These are phyloP conservation scores for Gossypium raimondii DNA, from an alignment of 345 rosid species.

Conservation along the genomic window DNA sequence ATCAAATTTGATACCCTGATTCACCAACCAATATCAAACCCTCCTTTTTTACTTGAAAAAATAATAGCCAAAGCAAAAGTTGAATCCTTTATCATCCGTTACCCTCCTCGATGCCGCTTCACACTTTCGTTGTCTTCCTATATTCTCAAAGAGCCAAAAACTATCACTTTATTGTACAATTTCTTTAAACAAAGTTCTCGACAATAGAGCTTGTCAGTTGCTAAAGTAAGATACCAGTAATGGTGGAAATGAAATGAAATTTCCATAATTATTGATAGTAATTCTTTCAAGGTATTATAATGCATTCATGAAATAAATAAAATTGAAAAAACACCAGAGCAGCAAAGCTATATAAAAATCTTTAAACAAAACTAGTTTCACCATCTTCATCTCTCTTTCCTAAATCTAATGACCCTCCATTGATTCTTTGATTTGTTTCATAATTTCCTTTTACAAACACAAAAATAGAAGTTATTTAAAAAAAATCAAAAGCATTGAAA, in stretches of 20 bases:
- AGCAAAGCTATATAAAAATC: background rate
- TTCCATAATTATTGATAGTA: background rate
- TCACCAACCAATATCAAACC: background rate
- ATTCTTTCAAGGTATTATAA: background rate
- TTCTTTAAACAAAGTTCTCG: too few species aligned
- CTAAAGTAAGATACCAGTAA: background rate
- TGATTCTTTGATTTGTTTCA: slow-evolving; percentile 6
- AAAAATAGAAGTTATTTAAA: background rate
- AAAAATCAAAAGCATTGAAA: slow-evolving; percentile 1
- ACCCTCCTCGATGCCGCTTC: background rate
- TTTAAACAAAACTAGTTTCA: background rate
- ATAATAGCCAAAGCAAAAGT: background rate
- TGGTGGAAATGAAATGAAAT: background rate
- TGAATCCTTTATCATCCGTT: background rate
- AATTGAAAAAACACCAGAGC: background rate
- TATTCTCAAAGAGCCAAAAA: background rate
- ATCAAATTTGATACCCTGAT: background rate
- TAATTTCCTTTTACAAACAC: slow-evolving; percentile 15
- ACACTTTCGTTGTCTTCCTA: background rate
- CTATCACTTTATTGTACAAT: background rate
- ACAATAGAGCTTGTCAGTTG: background rate
- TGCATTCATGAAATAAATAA: slow-evolving; percentile 1
- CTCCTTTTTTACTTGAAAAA: background rate
- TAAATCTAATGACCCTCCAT: slow-evolving; percentile 5
- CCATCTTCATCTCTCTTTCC: background rate